Evolutionary conservation across 495 filamentous ascomycete species (phyloP), one percentile per base, ranked within the genome.

Genomic region (Trichoderma virens): DNA sequence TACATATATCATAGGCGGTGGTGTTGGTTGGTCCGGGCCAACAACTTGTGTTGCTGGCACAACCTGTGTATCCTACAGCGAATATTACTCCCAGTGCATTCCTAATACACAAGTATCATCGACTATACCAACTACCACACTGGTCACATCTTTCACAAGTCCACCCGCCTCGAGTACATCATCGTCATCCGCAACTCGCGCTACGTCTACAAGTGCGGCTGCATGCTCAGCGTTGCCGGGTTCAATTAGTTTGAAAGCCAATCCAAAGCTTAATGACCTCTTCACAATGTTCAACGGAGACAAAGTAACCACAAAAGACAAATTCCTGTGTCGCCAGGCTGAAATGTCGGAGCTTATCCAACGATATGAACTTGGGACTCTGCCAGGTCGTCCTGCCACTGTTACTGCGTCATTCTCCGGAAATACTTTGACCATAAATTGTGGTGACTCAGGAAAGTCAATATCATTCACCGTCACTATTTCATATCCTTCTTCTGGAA

Each of bases 341-440:
- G 79, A 85, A 73, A 81, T 84, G 63, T 73, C 65, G 66, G 71
- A 77, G 64, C 72, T 80, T 59, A 62, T 85, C 13, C 78, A 82
- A 67, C 70, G 71, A 47, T 83, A 80, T 69, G 82, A 85, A 70
- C 79, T 84, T 23, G 82, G 82, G 35, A 73, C 67, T 14, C 73
- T 78, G 51, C 82, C 82, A 0, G 70, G 75, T 7, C 71, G 73
- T 2, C 78, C 77, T 0, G 70, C 74, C 65, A 68, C 72, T 7
- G 71, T 82, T 31, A 75, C 76, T 5, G 76, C 72, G 61, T 73
- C 70, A 65, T 65, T 76, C 66, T 76, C 77, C 0, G 77, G 73
- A 31, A 67, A 60, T 66, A 72, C 66, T 5, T 73, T 75, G 31
- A 74, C 66, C 13, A 78, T 82, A 66, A 78, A 70, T 43, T 74